These are phyloP conservation scores for Lipomyces mesembrius DNA, from an alignment of 805 yeast species.

Conservation along the genomic window DNA sequence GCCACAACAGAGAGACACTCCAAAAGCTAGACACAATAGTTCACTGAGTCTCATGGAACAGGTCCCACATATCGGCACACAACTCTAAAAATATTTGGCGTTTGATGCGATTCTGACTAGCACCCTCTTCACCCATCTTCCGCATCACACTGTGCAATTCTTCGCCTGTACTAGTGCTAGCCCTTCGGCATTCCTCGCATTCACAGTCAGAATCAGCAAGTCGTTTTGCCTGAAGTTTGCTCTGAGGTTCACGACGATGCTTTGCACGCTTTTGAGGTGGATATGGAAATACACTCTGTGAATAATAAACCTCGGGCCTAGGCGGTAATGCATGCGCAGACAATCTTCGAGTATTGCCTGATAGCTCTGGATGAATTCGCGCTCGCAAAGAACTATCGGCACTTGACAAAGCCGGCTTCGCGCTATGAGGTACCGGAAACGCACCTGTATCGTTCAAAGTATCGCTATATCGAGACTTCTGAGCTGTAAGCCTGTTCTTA, in stretches of 20 bases:
- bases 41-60: conserved; percentile 33
- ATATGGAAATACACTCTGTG: background rate
- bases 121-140: background rate
- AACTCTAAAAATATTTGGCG: conserved; percentile 40
- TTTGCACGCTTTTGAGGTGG: background rate
- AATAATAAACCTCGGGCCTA: background rate
- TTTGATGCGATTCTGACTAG: background rate
- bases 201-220: background rate
- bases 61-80: conserved; percentile 45
- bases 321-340: background rate
- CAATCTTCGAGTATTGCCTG: background rate
- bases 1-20: background rate
- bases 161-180: background rate
- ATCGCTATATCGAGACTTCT: background rate
- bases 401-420: background rate
- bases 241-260: background rate
- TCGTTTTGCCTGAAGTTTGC: background rate
- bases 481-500: background rate
- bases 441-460: background rate
- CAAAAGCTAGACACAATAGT: background rate
- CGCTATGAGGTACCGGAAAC: background rate
- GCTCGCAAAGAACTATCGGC: background rate
- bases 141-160: background rate
- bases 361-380: background rate
- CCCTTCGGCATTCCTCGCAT: background rate